Base-by-base conservation (phyloP, 2,329 filamentous ascomycete genomes). In the Cladosporium sp. region DNA sequence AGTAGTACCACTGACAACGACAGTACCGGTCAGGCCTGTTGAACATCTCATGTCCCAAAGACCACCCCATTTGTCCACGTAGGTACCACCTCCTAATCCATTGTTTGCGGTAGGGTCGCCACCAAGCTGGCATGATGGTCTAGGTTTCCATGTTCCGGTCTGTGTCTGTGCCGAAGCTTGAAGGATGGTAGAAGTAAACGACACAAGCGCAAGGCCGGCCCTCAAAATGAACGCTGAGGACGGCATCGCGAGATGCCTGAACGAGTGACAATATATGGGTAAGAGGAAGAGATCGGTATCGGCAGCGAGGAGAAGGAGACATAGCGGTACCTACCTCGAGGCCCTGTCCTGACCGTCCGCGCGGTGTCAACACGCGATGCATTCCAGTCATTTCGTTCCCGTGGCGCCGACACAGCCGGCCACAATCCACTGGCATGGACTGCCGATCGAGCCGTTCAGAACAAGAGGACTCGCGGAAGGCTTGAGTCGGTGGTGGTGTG, bases 381-480 rank as follows among this genome's bases (percentile, higher is more conserved):
- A 73, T 73, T 73, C 71, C 71, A 69, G 69, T 71, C 68, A 72
- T 71, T 59, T 69, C 65, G 63, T 56, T 50, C 50, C 62, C 46
- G 31, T 37, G 46, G 46, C 23, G 26, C 60, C 60, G 31, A 62
- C 31, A 16, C 21, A 28, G 33, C 33, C 33, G 33, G 49, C 33
- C 31, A 28, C 60, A 62, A 62, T 62, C 49, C 60, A 55, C 29
- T 31, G 57, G 57, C 52, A 55, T 55, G 52, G 52, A 33, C 8
- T 21, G 18, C 28, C 52, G 52, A 18, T 21, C n/a, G 23, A 33
- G 16, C 28, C 18, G 14, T 18, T 52, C n/a, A 46, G 10, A 10
- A 10, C 21, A 46, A 46, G n/a, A 21, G 11, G 7, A 11, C 3
- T 46, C 2, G n/a, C 40, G 40, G 12, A 12, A 46, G 40, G 10